phyloP scores from a whole-genome alignment of 2,329 filamentous ascomycete species.

The Penicillium sp. region DNA sequence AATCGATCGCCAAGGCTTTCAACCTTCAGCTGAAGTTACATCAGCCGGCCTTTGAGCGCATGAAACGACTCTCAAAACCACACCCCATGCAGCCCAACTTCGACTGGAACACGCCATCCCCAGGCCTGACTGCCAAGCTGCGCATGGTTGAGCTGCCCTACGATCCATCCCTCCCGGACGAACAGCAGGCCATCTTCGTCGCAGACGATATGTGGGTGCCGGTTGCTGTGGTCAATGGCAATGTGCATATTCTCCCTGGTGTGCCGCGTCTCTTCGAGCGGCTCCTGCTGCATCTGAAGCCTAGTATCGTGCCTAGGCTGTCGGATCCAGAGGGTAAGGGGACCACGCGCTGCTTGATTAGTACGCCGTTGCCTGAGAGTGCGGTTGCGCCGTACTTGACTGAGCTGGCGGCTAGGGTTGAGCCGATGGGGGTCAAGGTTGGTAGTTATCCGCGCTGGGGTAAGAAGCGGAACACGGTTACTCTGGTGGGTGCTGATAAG shows the following conservation, averaged over 20 bases:
- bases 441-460: constrained; percentile 94
- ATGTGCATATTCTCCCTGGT: constrained; percentile 87
- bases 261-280: constrained; percentile 78
- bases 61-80: constrained; percentile 74
- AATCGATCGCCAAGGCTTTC: constrained; percentile 89
- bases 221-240: constrained; percentile 80
- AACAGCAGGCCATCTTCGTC: constrained; percentile 73
- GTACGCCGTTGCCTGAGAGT: constrained; percentile 83
- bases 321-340: constrained; percentile 76
- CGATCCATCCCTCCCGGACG: constrained; percentile 59
- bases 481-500: constrained; percentile 70
- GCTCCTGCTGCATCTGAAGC: constrained; percentile 71
- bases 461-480: constrained; percentile 81
- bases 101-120: constrained; percentile 76
- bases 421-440: constrained; percentile 76
- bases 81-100: constrained; percentile 69
- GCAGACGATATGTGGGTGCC: constrained; percentile 86
- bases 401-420: constrained; percentile 67
- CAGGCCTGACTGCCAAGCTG: constrained; percentile 71
- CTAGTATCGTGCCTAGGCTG: constrained; percentile 63
- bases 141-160: constrained; percentile 86
- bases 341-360: constrained; percentile 71
- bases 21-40: constrained; percentile 70
- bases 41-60: constrained; percentile 68
- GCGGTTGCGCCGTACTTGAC: constrained; percentile 77